These are phyloP conservation scores for Fomitiporia mediterranea DNA, from an alignment of 1,284 basidiomycete species.

Conservation along the genomic window DNA sequence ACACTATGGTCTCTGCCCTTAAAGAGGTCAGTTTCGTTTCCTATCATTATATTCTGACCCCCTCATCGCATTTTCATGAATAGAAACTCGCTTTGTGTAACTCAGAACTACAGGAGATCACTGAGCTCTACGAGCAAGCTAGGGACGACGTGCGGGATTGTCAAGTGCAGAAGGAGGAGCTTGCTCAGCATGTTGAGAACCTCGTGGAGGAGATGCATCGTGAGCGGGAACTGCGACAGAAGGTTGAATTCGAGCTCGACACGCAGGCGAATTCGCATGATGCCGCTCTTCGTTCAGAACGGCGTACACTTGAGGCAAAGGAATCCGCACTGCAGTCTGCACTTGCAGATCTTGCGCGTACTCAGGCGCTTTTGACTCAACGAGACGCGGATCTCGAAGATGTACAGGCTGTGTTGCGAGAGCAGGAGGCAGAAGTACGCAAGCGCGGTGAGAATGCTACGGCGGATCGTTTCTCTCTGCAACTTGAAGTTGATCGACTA, in stretches of 20 bases:
- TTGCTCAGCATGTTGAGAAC: slow-evolving; percentile 71
- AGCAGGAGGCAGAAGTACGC: slow-evolving; percentile 62
- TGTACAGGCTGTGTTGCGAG: slow-evolving; percentile 70
- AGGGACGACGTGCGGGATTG: slow-evolving; percentile 57
- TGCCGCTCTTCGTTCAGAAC: slow-evolving; percentile 50
- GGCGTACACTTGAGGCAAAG: slow-evolving; percentile 59
- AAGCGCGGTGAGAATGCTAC: slow-evolving; percentile 78
- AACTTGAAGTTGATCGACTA: slow-evolving; percentile 87
- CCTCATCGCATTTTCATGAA: slow-evolving; percentile 9
- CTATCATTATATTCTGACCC: slow-evolving; percentile 1
- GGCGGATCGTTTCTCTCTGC: slow-evolving; percentile 80
- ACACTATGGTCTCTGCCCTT: slow-evolving; percentile 64
- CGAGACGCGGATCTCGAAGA: slow-evolving; percentile 70
- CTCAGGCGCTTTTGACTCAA: slow-evolving; percentile 56
- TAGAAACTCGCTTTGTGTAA: slow-evolving; percentile 67
- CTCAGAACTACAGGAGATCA: slow-evolving; percentile 56
- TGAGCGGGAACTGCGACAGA: slow-evolving; percentile 54
- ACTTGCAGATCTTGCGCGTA: slow-evolving; percentile 55
- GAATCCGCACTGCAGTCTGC: slow-evolving; percentile 60
- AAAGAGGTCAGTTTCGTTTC: slow-evolving; percentile 70
- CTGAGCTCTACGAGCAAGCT: slow-evolving; percentile 55
- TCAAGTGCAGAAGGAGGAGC: slow-evolving; percentile 47
- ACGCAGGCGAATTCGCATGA: slow-evolving; percentile 56
- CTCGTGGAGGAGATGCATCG: slow-evolving; percentile 61
- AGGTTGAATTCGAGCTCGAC: slow-evolving; percentile 50